Conservation (phyloP, 2,329 filamentous ascomycete species). For the Paracamarosporium sp. region DNA sequence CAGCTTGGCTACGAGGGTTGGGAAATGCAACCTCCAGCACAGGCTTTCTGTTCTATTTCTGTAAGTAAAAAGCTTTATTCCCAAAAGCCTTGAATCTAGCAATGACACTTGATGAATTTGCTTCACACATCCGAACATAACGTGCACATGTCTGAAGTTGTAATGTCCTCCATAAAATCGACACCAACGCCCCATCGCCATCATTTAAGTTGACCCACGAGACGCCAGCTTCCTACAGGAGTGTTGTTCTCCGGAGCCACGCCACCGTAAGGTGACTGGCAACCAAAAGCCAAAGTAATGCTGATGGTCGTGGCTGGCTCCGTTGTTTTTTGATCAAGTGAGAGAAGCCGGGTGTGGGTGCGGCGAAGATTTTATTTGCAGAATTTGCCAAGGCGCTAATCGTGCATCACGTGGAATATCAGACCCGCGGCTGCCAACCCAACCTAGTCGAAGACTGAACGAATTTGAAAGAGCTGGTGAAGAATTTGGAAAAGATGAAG, state of each 20-base stretch:
- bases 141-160: slow-evolving; percentile 12
- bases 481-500: too few relatives aligned
- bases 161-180: slow-evolving; percentile 72
- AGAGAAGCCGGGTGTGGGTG: slow-evolving; percentile 43
- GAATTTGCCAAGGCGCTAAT: slow-evolving; percentile 13
- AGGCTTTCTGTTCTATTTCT: neutral
- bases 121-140: neutral
- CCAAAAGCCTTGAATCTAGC: neutral
- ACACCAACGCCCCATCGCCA: slow-evolving; percentile 74
- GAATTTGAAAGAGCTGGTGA: too few relatives aligned
- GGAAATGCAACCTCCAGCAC: neutral
- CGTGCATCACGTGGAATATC: neutral
- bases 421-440: neutral
- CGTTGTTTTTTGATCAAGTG: slow-evolving; percentile 67
- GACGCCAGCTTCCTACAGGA: slow-evolving; percentile 72
- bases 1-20: neutral
- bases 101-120: neutral
- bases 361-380: slow-evolving; percentile 30
- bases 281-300: slow-evolving; percentile 68
- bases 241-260: slow-evolving; percentile 69
- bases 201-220: slow-evolving; percentile 74
- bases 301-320: slow-evolving; percentile 72
- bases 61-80: neutral
- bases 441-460: too few relatives aligned
- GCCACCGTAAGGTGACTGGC: slow-evolving; percentile 67